Percentiles rank a stretch among this genome's conserved stretches.
phyloP scores from a whole-genome alignment of 352 stramenopile genomes.

The Pythium diclinum region DNA sequence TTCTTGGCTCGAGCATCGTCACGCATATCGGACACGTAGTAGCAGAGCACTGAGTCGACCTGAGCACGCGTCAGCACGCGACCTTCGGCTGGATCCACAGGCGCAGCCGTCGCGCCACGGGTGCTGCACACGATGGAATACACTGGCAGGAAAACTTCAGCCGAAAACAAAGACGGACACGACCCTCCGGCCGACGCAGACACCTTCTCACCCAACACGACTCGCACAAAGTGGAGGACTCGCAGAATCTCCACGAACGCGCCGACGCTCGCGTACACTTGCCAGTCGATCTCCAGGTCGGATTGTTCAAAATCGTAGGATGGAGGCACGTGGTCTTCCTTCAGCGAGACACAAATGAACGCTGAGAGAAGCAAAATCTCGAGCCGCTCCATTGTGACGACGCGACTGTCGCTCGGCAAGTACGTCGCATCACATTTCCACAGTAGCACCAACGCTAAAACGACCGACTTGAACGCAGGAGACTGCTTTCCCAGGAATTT shows the following conservation, averaged over 20 bases:
- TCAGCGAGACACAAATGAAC: slow-evolving; percentile 35
- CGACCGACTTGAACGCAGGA: slow-evolving; percentile 43
- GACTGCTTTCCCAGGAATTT: slow-evolving; percentile 41
- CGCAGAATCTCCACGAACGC: slow-evolving; percentile 57
- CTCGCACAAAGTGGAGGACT: slow-evolving; percentile 48
- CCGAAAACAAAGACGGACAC: slow-evolving; percentile 58
- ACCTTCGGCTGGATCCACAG: neutral
- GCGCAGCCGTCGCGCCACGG: neutral
- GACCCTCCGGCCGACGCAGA: neutral
- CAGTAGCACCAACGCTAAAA: slow-evolving; percentile 51
- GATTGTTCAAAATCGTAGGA: slow-evolving; percentile 28
- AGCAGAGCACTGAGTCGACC: slow-evolving; percentile 26
- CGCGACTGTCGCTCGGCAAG: slow-evolving; percentile 26
- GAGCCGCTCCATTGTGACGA: slow-evolving; percentile 36
- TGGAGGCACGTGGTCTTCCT: slow-evolving; percentile 12
- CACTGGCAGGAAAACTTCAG: slow-evolving; percentile 60
- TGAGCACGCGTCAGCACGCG: slow-evolving; percentile 13
- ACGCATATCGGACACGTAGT: slow-evolving; percentile 22
- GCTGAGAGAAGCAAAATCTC: slow-evolving; percentile 62
- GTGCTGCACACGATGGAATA: slow-evolving; percentile 35
- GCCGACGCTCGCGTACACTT: slow-evolving; percentile 41
- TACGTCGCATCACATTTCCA: slow-evolving; percentile 46
- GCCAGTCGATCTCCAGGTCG: slow-evolving; percentile 47
- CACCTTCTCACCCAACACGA: slow-evolving; percentile 41
- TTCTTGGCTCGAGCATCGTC: slow-evolving; percentile 18